Evolutionary conservation across 2,329 filamentous ascomycete genomes (phyloP).

Genomic region (Fusarium irregulare): DNA sequence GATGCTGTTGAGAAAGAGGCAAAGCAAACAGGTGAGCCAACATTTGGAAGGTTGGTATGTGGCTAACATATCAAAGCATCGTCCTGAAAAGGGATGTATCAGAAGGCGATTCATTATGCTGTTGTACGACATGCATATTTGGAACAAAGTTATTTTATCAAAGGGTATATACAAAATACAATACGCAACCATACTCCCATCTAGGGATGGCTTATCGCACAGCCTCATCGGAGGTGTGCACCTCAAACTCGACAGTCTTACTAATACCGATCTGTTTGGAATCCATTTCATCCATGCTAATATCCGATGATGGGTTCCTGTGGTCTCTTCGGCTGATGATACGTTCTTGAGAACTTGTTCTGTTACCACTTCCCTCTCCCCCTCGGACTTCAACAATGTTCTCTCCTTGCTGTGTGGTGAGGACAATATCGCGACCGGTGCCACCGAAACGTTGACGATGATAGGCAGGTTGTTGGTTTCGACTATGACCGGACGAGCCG

Average conservation of each 20-base stretch:
- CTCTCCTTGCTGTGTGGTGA: conserved; percentile 39
- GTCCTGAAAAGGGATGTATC: neutral
- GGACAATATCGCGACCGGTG: conserved; percentile 24
- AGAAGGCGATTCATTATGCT: accelerated
- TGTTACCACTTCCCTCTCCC: conserved; percentile 13
- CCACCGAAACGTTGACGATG: conserved; percentile 24
- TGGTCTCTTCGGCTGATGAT: conserved; percentile 37
- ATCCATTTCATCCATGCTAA: conserved; percentile 43
- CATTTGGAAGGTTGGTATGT: accelerated
- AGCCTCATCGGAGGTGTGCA: conserved; percentile 24
- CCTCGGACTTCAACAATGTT: conserved; percentile 41
- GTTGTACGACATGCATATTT: neutral
- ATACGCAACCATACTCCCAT: neutral
- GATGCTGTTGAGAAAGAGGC: neutral
- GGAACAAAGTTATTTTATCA: neutral
- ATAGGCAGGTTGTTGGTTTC: conserved; percentile 16
- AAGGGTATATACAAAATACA: neutral
- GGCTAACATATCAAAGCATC: neutral
- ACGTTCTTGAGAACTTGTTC: conserved; percentile 39
- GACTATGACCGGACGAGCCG: conserved; percentile 36
- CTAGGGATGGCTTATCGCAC: neutral
- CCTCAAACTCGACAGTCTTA: conserved; percentile 41
- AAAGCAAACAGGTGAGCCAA: neutral
- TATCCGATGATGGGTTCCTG: conserved; percentile 35
- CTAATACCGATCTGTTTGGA: conserved; percentile 38